Percentiles rank a stretch among this genome's conserved stretches.
Conservation (phyloP, 805 yeast genomes). For the Candida andamanensis region DNA sequence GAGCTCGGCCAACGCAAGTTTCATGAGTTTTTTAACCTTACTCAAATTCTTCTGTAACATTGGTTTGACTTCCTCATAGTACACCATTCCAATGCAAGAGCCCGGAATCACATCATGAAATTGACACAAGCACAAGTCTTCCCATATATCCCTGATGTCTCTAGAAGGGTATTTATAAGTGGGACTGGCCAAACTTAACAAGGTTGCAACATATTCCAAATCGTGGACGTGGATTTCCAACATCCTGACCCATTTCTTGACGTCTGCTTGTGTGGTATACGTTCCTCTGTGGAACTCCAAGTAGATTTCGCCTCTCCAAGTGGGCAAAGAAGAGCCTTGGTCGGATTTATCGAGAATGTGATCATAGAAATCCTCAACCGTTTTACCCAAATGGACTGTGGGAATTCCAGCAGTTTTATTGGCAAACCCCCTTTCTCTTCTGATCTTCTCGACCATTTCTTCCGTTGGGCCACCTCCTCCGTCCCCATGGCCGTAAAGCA, state of each 20-base stretch:
- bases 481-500: constrained; percentile 91
- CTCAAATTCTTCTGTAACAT: constrained; percentile 58
- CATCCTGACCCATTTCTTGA: constrained; percentile 73
- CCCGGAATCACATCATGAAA: constrained; percentile 99
- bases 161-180: constrained; percentile 67
- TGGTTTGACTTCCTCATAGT: constrained; percentile 74
- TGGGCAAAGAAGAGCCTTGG: constrained; percentile 63
- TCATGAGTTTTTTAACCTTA: constrained; percentile 48
- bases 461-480: constrained; percentile 99
- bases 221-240: constrained; percentile 78
- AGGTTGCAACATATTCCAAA: constrained; percentile 75
- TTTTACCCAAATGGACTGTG: constrained; percentile 68
- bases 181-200: constrained; percentile 53
- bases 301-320: constrained; percentile 93
- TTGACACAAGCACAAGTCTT: constrained; percentile 81
- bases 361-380: constrained; percentile 78
- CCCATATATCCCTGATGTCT: constrained; percentile 74
- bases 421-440: constrained; percentile 85
- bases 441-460: constrained; percentile 86
- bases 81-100: constrained; percentile 89
- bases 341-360: constrained; percentile 57
- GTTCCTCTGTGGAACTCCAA: constrained; percentile 97
- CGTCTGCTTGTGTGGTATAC: constrained; percentile 87
- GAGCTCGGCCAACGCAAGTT: constrained; percentile 39
- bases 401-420: constrained; percentile 86